Evolutionary conservation across 768 basidiomycete genomes (phyloP), one percentile per base, ranked within the genome.

Genomic region (Lyophyllum decastes): DNA sequence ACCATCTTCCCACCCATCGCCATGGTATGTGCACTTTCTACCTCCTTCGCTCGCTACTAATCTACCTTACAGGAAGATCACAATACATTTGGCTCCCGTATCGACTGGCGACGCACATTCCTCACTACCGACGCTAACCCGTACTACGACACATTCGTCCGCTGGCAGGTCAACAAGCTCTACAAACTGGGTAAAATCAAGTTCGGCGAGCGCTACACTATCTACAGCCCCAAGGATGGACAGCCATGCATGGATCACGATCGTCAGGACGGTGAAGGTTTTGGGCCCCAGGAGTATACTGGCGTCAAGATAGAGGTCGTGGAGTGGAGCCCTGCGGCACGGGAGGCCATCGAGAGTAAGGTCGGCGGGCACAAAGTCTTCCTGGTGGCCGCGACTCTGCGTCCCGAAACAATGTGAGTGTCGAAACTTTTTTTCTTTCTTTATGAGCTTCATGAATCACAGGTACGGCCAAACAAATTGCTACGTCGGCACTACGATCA

Each of bases 241-340:
- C 97, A 98, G 69, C 96, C 97, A 0, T 99, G 97, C 69, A 98
- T 99, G 97, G 97, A 99, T 73, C 97, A 99, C 76, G 97, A 99
- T 72, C 90, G 97, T 56, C 84, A 87, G 51, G 93, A 94, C 58
- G 97, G 97, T 41, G 97, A 99, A 74, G 96, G 89, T 47, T 78
- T 94, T 54, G 94, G 93, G 6, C 97, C 97, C 4, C 94, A 95
- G 67, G 96, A 98, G 69, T 98, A 98, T 75, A 92, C 95, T 19
- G 90, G 80, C 19, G 74, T 98, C 72, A 98, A 97, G 78, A 93
- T 98, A 91, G 87, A 92, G 73, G 94, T 98, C 2, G 75, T 87
- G 14, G 78, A 91, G 58, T 98, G 92, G 90, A 88, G 90, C 61
- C 78, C 82, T 22, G 82, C 77, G 12, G 91, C 92, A 1, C 82